These are phyloP conservation scores for Manihot esculenta DNA, from an alignment of 441 rosid genomes.

Conservation along the genomic window DNA sequence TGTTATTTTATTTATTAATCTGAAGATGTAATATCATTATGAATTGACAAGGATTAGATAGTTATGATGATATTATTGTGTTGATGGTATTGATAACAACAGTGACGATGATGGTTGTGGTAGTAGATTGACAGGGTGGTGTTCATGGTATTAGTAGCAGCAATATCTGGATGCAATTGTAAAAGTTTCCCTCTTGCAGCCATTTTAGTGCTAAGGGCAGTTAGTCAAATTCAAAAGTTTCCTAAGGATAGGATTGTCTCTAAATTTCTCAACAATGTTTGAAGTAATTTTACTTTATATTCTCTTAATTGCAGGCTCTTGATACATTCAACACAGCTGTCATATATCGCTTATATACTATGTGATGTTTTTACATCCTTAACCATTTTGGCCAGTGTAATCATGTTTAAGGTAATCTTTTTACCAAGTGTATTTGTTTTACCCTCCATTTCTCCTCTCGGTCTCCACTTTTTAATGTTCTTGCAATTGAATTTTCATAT, in stretches of 20 bases:
- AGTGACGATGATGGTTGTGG: background rate
- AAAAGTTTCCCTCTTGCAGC: background rate
- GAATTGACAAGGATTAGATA: background rate
- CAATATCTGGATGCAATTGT: background rate
- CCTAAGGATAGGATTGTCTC: background rate
- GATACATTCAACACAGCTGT: slow-evolving; percentile 90
- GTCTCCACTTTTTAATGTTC: background rate
- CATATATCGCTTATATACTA: slow-evolving; percentile 82
- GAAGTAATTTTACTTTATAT: too few species aligned
- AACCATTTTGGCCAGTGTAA: slow-evolving; percentile 87
- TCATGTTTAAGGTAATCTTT: slow-evolving; percentile 81
- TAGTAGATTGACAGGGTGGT: too few species aligned
- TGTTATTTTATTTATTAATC: background rate
- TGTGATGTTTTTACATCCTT: slow-evolving; percentile 86
- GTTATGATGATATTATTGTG: background rate
- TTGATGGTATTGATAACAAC: background rate
- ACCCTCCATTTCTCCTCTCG: background rate
- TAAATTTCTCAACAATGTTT: background rate
- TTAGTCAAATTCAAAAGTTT: too few species aligned
- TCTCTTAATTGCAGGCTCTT: slow-evolving; percentile 55
- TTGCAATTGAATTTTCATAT: background rate
- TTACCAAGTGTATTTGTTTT: slow-evolving; percentile 4
- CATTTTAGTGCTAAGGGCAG: too few species aligned
- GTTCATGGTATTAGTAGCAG: background rate
- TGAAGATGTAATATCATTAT: background rate